A percentile compares a stretch with the other conserved stretches of the same genome.
phyloP scores from a whole-genome alignment of 176 grass and related monocot species.

The bread wheat (Triticum aestivum) region IWGSC_CS_RefSeq_v2.1 NC_057795.1:560634377-560634876 shows the following conservation, averaged over 20 bases:
- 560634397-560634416: background rate
- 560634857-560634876: too few species aligned
- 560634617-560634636: background rate
- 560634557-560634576: background rate
- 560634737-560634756: too few species aligned
- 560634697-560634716: too few species aligned
- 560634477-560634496: constrained; percentile 1
- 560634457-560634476: background rate
- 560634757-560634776: too few species aligned
- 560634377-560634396: background rate
- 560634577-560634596: background rate
- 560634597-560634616: background rate
- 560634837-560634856: too few species aligned
- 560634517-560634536: background rate
- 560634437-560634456: background rate
- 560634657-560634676: too few species aligned
- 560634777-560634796: too few species aligned
- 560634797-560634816: too few species aligned
- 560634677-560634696: too few species aligned
- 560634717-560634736: too few species aligned
- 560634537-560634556: background rate
- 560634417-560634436: background rate
- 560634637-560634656: background rate
- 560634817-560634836: too few species aligned
- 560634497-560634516: background rate